Conservation (phyloP, 116 monocot species). For the Trichopus zeylanicus region DNA sequence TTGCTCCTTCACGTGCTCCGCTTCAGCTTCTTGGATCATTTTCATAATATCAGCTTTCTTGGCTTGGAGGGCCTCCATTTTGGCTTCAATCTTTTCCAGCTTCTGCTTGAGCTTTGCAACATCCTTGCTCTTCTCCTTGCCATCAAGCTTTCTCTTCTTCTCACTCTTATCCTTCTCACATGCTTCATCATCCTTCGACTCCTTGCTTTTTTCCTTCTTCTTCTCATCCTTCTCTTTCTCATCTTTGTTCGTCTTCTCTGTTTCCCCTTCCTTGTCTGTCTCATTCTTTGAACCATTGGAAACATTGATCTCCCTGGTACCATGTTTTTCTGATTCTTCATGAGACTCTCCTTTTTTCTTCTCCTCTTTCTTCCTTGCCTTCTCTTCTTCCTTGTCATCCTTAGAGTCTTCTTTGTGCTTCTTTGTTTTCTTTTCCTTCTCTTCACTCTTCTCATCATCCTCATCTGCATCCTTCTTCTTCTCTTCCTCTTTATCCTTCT, state of each 20-base stretch:
- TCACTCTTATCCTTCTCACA: slow-evolving; percentile 13
- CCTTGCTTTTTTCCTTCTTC: slow-evolving; percentile 3
- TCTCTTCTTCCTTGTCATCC: not conserved
- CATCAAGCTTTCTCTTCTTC: slow-evolving; percentile 13
- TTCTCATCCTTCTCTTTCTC: slow-evolving; percentile 4
- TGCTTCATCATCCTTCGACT: not conserved
- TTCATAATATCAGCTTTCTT: slow-evolving; percentile 24
- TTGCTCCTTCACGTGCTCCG: not conserved
- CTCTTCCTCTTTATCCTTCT: not conserved
- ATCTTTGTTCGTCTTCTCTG: not conserved
- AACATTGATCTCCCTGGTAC: not conserved
- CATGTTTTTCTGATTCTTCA: not conserved
- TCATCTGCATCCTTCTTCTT: slow-evolving; percentile 1
- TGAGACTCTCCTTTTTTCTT: not conserved
- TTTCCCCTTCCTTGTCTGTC: not conserved
- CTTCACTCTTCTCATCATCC: not conserved
- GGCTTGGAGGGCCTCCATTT: slow-evolving; percentile 15
- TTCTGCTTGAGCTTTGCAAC: slow-evolving; percentile 25
- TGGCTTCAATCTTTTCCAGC: slow-evolving; percentile 26
- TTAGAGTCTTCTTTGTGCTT: not conserved
- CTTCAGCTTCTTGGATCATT: slow-evolving; percentile 16
- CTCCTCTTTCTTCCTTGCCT: not conserved
- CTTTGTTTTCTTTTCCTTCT: not conserved
- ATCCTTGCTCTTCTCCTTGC: slow-evolving; percentile 16
- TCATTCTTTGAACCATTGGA: not conserved